Evolutionary conservation across 805 yeast genomes (phyloP).

Genomic region (Pichia scutulata): DNA sequence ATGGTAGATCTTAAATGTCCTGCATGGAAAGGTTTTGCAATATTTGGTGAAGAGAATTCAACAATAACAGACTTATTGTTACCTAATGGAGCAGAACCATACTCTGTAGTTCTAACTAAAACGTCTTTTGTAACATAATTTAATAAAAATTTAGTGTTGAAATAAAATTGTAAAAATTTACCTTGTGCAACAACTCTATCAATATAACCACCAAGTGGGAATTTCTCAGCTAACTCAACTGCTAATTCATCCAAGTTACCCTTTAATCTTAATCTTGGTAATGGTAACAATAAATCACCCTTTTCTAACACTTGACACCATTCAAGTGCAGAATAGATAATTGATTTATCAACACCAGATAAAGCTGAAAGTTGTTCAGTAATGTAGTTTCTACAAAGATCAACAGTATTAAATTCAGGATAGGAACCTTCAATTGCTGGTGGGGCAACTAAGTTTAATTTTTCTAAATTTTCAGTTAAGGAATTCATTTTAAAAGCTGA

Average conservation of each 20-base stretch:
- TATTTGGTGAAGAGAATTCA: conserved; percentile 96
- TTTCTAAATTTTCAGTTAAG: conserved; percentile 20
- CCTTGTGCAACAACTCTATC: conserved; percentile 75
- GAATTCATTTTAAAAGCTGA: conserved; percentile 12
- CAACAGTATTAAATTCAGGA: conserved; percentile 77
- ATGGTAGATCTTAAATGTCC: conserved; percentile 97
- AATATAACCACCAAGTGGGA: conserved; percentile 66
- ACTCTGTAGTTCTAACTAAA: conserved; percentile 49
- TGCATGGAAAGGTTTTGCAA: conserved; percentile 99
- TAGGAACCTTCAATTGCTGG: conserved; percentile 46
- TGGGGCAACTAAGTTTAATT: conserved; percentile 32
- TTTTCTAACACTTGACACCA: conserved; percentile 79
- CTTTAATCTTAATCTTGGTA: conserved; percentile 83
- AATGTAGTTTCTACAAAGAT: conserved; percentile 84
- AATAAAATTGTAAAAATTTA: conserved; percentile 84
- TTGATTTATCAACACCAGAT: conserved; percentile 58
- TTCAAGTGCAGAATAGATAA: conserved; percentile 82
- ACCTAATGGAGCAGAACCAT: conserved; percentile 74
- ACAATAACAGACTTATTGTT: conserved; percentile 61
- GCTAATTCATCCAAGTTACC: conserved; percentile 77
- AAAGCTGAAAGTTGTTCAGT: conserved; percentile 66
- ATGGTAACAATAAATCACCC: conserved; percentile 88
- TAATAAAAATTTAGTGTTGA: conserved; percentile 58
- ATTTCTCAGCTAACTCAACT: conserved; percentile 66
- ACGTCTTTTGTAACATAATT: conserved; percentile 64